A percentile compares a stretch with the other conserved stretches of the same genome.
phyloP scores from a whole-genome alignment of 2,329 filamentous ascomycete species.

The Aspergillus sp. region DNA sequence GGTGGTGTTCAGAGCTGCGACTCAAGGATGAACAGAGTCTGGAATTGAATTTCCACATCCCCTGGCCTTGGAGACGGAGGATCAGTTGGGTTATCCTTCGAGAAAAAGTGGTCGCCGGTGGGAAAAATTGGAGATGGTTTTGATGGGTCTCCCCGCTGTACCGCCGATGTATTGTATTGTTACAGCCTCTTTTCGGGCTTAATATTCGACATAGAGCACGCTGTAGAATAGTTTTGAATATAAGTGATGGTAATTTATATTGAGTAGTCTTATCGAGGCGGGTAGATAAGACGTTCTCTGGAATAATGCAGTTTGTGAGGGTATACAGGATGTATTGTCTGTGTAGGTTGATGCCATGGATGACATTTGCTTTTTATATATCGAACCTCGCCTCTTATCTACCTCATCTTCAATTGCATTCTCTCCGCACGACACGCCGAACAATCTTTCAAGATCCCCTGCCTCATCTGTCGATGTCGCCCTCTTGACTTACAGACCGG shows the following conservation, averaged over 20 bases:
- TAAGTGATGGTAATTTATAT: neutral
- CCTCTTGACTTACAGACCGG: neutral
- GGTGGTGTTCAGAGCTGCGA: conserved; percentile 9
- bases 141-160: neutral
- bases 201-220: neutral
- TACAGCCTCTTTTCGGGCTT: neutral
- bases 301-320: neutral
- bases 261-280: neutral
- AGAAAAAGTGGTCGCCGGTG: neutral
- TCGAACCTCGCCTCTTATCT: neutral
- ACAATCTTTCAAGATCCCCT: neutral
- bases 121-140: neutral
- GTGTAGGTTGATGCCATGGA: neutral
- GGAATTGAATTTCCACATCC: conserved; percentile 30
- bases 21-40: conserved; percentile 14
- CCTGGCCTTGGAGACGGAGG: conserved; percentile 17
- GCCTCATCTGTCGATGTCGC: neutral
- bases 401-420: neutral
- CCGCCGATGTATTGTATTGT: neutral
- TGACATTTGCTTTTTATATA: neutral
- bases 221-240: neutral
- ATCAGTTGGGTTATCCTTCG: neutral
- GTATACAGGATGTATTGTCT: no score
- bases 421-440: neutral
- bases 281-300: neutral